Evolutionary conservation across 768 basidiomycete species (phyloP).

Genomic region (Ramaria rubella): DNA sequence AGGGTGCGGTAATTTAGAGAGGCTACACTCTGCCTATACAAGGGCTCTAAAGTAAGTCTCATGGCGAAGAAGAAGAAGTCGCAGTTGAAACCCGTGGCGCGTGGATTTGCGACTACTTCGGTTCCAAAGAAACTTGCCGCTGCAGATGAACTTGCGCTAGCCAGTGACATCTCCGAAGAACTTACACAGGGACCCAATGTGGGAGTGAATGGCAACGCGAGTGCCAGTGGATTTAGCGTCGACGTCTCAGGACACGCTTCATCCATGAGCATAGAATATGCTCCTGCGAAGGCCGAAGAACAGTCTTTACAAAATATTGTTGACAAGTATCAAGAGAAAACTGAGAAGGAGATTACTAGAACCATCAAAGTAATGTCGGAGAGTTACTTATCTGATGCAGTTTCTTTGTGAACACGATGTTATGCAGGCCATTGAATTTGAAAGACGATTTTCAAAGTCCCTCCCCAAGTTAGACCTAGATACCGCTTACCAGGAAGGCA

Average conservation of each 20-base stretch:
- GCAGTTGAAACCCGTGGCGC: conserved; percentile 63
- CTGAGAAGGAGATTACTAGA: conserved; percentile 75
- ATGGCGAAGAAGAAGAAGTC: conserved; percentile 88
- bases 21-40: neutral
- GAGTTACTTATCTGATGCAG: neutral
- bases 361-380: conserved; percentile 53
- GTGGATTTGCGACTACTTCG: conserved; percentile 70
- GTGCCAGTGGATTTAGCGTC: conserved; percentile 5
- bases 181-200: neutral
- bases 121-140: conserved; percentile 59
- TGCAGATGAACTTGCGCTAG: conserved; percentile 21
- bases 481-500: conserved; percentile 45
- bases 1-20: neutral
- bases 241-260: conserved; percentile 1
- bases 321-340: conserved; percentile 81
- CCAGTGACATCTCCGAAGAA: conserved; percentile 15
- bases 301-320: conserved; percentile 23
- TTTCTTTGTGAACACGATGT: neutral
- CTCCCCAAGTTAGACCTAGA: conserved; percentile 62
- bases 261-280: conserved; percentile 24
- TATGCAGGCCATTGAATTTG: conserved; percentile 69
- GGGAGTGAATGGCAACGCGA: neutral
- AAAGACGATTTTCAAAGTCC: conserved; percentile 63
- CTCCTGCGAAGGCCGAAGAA: conserved; percentile 28
- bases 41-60: conserved; percentile 1